Evolutionary conservation across 176 grass and related monocot genomes (phyloP).

Genomic region (Pontederia paniculata): DNA sequence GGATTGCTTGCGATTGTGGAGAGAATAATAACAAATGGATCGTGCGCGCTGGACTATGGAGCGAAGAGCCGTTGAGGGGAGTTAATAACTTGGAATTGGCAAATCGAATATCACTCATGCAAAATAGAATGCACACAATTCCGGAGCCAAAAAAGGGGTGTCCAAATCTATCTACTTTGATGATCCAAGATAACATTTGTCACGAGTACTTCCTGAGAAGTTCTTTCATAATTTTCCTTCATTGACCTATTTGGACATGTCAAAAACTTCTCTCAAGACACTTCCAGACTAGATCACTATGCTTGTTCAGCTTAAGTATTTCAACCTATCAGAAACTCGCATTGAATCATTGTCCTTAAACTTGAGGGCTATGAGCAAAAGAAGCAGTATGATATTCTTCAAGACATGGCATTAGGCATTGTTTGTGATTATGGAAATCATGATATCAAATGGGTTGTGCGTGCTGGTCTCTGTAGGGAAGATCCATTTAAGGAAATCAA

Average conservation of each 20-base stretch:
- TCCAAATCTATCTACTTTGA: not conserved
- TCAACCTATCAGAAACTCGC: not conserved
- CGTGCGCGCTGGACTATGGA: not conserved
- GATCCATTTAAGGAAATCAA: too few species aligned
- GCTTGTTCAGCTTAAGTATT: not conserved
- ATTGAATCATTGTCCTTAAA: not conserved
- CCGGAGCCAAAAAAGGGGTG: not conserved
- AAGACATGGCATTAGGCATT: too few species aligned
- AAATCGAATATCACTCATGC: not conserved
- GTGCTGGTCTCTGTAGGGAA: too few species aligned
- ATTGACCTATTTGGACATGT: not conserved
- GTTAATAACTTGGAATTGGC: not conserved
- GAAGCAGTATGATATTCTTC: too few species aligned
- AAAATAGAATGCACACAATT: not conserved
- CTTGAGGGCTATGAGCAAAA: too few species aligned
- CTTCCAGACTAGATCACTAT: not conserved
- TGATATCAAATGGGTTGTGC: too few species aligned
- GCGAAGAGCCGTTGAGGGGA: not conserved
- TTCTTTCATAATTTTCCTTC: not conserved
- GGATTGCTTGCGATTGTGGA: not conserved
- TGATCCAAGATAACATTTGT: not conserved
- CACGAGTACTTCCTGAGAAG: not conserved
- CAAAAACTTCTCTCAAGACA: not conserved
- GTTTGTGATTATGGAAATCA: too few species aligned
- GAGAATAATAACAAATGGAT: conserved; percentile 3